Percentiles rank a stretch among this genome's conserved stretches.
These are phyloP conservation scores for Diaporthe nobilis DNA, from an alignment of 2,329 filamentous ascomycete species.

Conservation along the genomic window DNA sequence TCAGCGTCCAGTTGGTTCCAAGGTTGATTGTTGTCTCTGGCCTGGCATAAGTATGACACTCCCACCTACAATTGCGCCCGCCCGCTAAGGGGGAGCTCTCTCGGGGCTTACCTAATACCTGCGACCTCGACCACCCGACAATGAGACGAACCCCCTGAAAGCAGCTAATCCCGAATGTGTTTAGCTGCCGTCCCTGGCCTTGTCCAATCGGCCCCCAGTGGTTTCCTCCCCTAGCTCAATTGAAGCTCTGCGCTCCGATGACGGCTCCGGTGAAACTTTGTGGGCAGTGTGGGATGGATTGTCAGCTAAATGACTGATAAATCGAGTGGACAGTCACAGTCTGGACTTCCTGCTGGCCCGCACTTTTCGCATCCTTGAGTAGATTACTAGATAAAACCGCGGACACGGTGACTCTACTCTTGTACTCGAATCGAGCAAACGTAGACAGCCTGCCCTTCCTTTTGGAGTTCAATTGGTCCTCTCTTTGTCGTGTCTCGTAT, in stretches of 20 bases:
- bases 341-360: not conserved
- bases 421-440: not conserved
- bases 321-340: not conserved
- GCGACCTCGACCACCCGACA: not conserved
- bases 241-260: slow-evolving; percentile 27
- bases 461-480: slow-evolving; percentile 21
- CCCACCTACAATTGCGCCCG: not conserved
- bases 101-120: slow-evolving; percentile 36
- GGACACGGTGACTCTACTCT: slow-evolving; percentile 1
- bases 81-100: not conserved
- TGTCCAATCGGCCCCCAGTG: slow-evolving; percentile 28
- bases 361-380: slow-evolving; percentile 15
- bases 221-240: slow-evolving; percentile 18
- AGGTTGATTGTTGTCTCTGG: slow-evolving; percentile 14
- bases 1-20: slow-evolving; percentile 7
- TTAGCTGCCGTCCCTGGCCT: slow-evolving; percentile 25
- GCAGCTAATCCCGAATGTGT: slow-evolving; percentile 2
- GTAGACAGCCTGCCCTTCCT: not conserved
- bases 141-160: slow-evolving; percentile 9
- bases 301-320: slow-evolving; percentile 24
- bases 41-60: not conserved
- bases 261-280: slow-evolving; percentile 27
- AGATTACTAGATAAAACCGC: not conserved
- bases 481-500: not conserved
- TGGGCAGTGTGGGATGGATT: slow-evolving; percentile 1